Conservation (phyloP, 345 rosid genomes). For the Pugionium cornutum region DNA sequence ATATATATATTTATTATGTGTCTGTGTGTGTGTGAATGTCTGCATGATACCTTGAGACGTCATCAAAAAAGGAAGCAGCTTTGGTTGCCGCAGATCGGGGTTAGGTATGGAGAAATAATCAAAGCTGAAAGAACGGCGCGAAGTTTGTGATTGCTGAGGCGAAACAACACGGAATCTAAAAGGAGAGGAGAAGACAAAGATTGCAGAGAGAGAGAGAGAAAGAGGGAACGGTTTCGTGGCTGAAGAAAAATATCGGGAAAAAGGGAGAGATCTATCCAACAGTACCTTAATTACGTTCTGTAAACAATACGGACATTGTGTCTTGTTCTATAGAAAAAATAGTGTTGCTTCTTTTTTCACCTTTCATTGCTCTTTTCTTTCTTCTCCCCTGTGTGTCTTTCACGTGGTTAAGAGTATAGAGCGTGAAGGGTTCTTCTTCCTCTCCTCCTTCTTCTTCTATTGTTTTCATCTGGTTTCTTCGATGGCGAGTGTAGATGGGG, state of each 20-base stretch:
- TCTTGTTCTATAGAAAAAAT: conserved; percentile 17
- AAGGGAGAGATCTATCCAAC: conserved; percentile 29
- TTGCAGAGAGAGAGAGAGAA: conserved; percentile 10
- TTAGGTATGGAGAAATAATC: conserved; percentile 26
- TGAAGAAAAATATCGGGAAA: not conserved
- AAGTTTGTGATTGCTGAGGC: conserved; percentile 31
- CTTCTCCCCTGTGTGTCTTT: conserved; percentile 43
- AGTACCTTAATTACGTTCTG: conserved; percentile 37
- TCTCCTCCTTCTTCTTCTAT: conserved; percentile 11
- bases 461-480: conserved; percentile 23
- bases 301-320: conserved; percentile 44
- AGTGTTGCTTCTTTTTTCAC: conserved; percentile 27
- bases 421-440: conserved; percentile 24
- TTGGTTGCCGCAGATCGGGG: conserved; percentile 33
- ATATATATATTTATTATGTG: not conserved
- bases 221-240: conserved; percentile 34
- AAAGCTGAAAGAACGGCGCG: conserved; percentile 28
- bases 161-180: conserved; percentile 32
- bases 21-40: conserved; percentile 18
- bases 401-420: conserved; percentile 46
- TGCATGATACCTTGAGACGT: conserved; percentile 40
- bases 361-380: conserved; percentile 51
- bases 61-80: conserved; percentile 38
- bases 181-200: conserved; percentile 32
- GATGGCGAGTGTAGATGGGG: conserved; percentile 57